These are phyloP conservation scores for Wickerhamomyces strasburgensis DNA, from an alignment of 805 yeast genomes.

Conservation along the genomic window DNA sequence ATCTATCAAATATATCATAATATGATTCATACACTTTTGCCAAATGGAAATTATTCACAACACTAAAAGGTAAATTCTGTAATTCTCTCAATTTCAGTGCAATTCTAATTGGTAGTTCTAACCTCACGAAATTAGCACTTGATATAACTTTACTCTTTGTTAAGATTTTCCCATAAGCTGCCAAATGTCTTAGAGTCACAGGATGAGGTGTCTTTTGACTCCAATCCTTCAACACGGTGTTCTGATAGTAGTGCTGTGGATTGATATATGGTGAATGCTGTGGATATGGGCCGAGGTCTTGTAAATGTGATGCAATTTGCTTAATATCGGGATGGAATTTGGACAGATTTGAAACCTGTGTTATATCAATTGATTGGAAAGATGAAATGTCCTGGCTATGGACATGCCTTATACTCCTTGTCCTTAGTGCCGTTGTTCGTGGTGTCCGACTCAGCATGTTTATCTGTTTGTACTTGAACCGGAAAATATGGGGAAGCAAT, in stretches of 20 bases:
- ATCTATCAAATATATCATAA: slow-evolving; percentile 80
- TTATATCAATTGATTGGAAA: too few species aligned
- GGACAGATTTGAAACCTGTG: slow-evolving; percentile 29
- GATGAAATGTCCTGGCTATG: too few species aligned
- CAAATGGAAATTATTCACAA: slow-evolving; percentile 80
- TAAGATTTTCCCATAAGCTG: slow-evolving; percentile 78
- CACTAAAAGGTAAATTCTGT: slow-evolving; percentile 78
- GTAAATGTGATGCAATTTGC: slow-evolving; percentile 28
- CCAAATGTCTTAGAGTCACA: slow-evolving; percentile 82
- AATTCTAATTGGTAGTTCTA: slow-evolving; percentile 79
- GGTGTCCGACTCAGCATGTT: slow-evolving; percentile 1
- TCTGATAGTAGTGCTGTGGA: slow-evolving; percentile 83
- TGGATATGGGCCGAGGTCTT: slow-evolving; percentile 36
- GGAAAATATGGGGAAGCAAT: too few species aligned
- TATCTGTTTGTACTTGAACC: too few species aligned
- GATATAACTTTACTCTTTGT: slow-evolving; percentile 72
- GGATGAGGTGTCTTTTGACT: slow-evolving; percentile 73
- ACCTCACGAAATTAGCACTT: slow-evolving; percentile 84
- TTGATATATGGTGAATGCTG: slow-evolving; percentile 41
- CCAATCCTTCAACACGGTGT: slow-evolving; percentile 60
- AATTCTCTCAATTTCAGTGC: slow-evolving; percentile 75
- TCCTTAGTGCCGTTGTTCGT: background rate
- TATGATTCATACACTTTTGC: slow-evolving; percentile 86
- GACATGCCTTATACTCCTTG: too few species aligned
- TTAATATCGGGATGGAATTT: slow-evolving; percentile 32